Evolutionary conservation across 164 flowering plant genomes (phyloP), one percentile per base, ranked within the genome.

Genomic region (Buxus sempervirens): DNA sequence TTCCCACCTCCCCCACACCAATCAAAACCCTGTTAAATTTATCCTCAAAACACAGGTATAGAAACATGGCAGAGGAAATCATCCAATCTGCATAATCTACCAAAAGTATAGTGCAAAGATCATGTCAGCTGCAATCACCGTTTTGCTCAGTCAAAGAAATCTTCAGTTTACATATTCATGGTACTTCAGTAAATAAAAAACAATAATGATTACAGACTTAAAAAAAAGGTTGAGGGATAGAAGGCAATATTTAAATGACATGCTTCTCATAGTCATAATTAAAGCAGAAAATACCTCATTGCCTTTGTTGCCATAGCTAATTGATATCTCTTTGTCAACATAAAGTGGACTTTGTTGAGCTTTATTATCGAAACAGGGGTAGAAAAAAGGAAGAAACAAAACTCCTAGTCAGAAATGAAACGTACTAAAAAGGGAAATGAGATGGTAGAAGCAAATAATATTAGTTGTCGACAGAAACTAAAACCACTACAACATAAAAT

Each of bases 261-360:
- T 27, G 70, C 38, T n/a, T 42, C 41, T 66, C 18, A 42, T 4
- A 41, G 2, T 66, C 18, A 42, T 4, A 41, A 6, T 41, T 53
- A n/a, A 28, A 26, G 60, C 13, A 58, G 54, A 27, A 58, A 20
- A 55, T 88, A 95, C 99, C 97, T 95, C 99, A 80, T 95, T 96
- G 71, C 99, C 98, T 80, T 96, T 96, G 85, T 86, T 81, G 16
- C 99, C 99, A 79, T 93, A 96, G 54, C 99, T 93, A 25, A 93
- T 96, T 42, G 79, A 60, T 81, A 96, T 85, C 90, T 96, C 99
- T 76, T 81, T 80, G 72, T 80, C 91, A 51, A 53, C 67, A 27
- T 73, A 70, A 9, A 78, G 23, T 42, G 73, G 56, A 72, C 68
- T 76, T 67, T 77, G 79, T 54, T 66, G 82, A 73, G 81, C 93